A percentile compares a stretch with the other conserved stretches of the same genome.
These are phyloP conservation scores for Fusarium fracticaudum DNA, from an alignment of 2,329 filamentous ascomycete genomes.

Conservation along the genomic window DNA sequence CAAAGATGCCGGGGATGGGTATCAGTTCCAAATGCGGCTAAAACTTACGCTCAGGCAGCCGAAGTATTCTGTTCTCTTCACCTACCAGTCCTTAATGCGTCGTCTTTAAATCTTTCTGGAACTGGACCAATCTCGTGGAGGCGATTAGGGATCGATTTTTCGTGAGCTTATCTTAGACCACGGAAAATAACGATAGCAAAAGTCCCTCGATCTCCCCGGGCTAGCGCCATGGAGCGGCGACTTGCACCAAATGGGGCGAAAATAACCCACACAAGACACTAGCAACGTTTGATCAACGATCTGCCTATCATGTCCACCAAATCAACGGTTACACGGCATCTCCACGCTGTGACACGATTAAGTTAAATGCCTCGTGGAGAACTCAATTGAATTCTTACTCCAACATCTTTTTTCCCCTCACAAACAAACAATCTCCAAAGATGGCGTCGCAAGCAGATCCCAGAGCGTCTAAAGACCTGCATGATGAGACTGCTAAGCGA, in stretches of 20 bases:
- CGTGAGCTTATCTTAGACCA: neutral
- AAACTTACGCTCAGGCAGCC: neutral
- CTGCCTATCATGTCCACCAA: constrained; percentile 4
- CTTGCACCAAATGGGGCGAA: constrained; percentile 7
- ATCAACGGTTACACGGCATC: constrained; percentile 23
- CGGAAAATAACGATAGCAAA: neutral
- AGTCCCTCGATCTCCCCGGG: neutral
- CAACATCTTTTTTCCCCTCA: neutral
- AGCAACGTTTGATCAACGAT: neutral
- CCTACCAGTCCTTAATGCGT: neutral
- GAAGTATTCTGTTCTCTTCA: neutral
- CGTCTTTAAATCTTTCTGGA: neutral
- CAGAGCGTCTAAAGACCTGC: neutral
- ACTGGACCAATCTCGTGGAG: neutral
- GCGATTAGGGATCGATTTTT: neutral
- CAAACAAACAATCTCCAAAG: neutral
- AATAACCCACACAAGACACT: neutral
- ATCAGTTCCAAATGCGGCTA: neutral
- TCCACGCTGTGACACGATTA: neutral
- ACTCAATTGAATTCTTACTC: neutral
- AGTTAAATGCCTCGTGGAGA: constrained; percentile 16
- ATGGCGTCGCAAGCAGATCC: constrained; percentile 5
- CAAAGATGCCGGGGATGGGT: neutral
- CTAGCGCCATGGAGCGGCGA: constrained; percentile 3
- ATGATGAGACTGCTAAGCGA: neutral